A percentile compares a stretch with the other conserved stretches of the same genome.
Evolutionary conservation across 2,329 filamentous ascomycete genomes (phyloP).

Genomic region (Fusarium sp.): DNA sequence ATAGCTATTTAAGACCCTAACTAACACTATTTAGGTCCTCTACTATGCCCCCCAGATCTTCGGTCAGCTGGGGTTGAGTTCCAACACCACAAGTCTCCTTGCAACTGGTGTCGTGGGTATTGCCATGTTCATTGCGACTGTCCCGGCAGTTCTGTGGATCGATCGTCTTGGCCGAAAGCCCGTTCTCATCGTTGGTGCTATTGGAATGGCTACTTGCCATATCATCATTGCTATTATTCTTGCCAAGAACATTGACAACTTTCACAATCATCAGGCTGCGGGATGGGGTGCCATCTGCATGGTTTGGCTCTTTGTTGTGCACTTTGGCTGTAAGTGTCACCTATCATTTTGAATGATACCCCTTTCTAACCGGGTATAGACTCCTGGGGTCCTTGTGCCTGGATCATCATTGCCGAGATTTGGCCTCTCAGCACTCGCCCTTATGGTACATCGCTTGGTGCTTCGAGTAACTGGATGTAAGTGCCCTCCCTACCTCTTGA

Average conservation of each 20-base stretch:
- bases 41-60: slow-evolving; percentile 82
- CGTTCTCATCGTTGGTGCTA: slow-evolving; percentile 71
- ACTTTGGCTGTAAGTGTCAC: slow-evolving; percentile 69
- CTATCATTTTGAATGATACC: too few relatives aligned
- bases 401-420: slow-evolving; percentile 81
- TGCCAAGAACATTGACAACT: slow-evolving; percentile 71
- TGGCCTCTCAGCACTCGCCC: slow-evolving; percentile 78
- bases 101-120: slow-evolving; percentile 80
- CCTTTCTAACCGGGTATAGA: slow-evolving; percentile 46
- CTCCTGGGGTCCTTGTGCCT: slow-evolving; percentile 79
- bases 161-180: slow-evolving; percentile 74
- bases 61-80: slow-evolving; percentile 69
- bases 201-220: slow-evolving; percentile 78
- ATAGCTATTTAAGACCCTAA: background rate
- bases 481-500: rapidly evolving
- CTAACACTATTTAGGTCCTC: slow-evolving; percentile 50
- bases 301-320: slow-evolving; percentile 81
- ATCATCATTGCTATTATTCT: slow-evolving; percentile 79
- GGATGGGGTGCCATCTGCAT: slow-evolving; percentile 77
- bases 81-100: slow-evolving; percentile 66
- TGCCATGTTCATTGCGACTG: slow-evolving; percentile 75
- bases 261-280: slow-evolving; percentile 67
- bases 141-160: slow-evolving; percentile 75
- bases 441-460: slow-evolving; percentile 78
- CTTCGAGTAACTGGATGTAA: slow-evolving; percentile 71